These are phyloP conservation scores for Trichoderma semiorbis DNA, from an alignment of 2,329 filamentous ascomycete genomes.

Conservation along the genomic window DNA sequence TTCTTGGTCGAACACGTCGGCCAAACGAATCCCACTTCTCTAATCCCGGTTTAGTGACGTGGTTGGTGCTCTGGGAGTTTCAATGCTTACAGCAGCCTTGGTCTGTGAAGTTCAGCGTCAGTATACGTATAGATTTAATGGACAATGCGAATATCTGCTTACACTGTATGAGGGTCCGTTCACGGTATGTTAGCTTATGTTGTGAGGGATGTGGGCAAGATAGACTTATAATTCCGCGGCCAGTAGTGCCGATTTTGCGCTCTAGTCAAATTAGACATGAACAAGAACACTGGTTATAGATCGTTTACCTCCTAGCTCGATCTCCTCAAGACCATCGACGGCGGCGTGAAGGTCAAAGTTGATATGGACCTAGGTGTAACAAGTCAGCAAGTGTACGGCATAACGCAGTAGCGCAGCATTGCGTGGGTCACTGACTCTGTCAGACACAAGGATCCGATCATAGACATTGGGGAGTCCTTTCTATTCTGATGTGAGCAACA, in stretches of 20 bases:
- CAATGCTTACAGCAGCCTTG: background rate
- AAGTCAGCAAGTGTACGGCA: background rate
- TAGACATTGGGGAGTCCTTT: background rate
- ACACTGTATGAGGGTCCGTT: background rate
- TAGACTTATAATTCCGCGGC: background rate
- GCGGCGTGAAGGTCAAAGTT: background rate
- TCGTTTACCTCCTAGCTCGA: background rate
- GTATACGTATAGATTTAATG: background rate
- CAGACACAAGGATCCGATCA: background rate
- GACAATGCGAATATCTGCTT: background rate
- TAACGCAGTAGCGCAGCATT: background rate
- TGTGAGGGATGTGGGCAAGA: background rate
- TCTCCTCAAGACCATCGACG: background rate
- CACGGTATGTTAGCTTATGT: background rate
- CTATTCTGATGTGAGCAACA: background rate
- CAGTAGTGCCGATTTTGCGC: background rate
- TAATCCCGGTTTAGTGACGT: background rate
- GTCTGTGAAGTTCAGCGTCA: background rate
- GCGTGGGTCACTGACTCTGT: background rate
- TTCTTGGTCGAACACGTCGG: slow-evolving; percentile 64
- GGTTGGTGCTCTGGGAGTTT: background rate
- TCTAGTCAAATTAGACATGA: background rate
- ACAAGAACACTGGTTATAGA: background rate
- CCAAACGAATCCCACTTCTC: slow-evolving; percentile 48
- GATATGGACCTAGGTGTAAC: background rate